A percentile compares a stretch with the other conserved stretches of the same genome.
phyloP scores from a whole-genome alignment of 78 protist genomes.

The Dictyostelium firmibasis region DNA sequence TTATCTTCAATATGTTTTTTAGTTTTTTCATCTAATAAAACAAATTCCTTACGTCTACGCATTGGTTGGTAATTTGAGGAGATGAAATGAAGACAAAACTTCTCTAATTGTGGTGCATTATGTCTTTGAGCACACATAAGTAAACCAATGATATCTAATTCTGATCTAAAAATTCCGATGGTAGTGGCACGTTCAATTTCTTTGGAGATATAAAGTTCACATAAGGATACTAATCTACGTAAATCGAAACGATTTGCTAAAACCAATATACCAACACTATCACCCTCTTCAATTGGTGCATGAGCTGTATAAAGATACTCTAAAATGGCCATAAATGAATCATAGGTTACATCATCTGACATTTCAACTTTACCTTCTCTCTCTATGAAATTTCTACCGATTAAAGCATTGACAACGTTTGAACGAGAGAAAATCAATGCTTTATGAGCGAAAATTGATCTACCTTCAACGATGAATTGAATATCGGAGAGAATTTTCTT shows the following conservation, averaged over 20 bases:
- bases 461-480: constrained; percentile 68
- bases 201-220: constrained; percentile 82
- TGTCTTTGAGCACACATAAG: constrained; percentile 56
- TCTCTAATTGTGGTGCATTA: constrained; percentile 76
- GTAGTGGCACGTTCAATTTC: constrained; percentile 73
- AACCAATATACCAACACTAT: constrained; percentile 65
- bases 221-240: constrained; percentile 70
- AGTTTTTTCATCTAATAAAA: constrained; percentile 7
- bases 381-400: constrained; percentile 37
- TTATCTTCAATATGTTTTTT: constrained; percentile 51
- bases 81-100: constrained; percentile 85
- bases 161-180: constrained; percentile 71
- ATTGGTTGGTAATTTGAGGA: constrained; percentile 81
- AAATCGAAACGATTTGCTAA: constrained; percentile 81
- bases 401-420: constrained; percentile 24
- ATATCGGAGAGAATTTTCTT: constrained; percentile 72
- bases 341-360: constrained; percentile 5
- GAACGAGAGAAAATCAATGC: constrained; percentile 67
- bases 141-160: constrained; percentile 78
- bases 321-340: constrained; percentile 59
- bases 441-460: constrained; percentile 71
- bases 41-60: constrained; percentile 56
- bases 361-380: constrained; percentile 39
- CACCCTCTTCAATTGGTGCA: constrained; percentile 76
- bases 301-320: constrained; percentile 88